phyloP scores from a whole-genome alignment of 148 eudicot species.

The Rhododendron simsii region DNA sequence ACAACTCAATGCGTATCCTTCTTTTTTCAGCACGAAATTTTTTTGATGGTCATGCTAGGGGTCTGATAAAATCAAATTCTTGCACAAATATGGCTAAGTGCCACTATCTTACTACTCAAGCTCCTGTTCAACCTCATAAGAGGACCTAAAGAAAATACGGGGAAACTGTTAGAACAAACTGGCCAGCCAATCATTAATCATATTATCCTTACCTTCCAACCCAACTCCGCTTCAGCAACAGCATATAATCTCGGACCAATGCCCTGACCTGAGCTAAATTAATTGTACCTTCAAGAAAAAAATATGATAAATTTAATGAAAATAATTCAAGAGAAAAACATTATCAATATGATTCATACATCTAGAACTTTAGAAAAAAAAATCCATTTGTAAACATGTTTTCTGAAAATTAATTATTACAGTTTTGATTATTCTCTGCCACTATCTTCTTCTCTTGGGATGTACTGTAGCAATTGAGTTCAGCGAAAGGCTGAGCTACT shows the following conservation, averaged over 20 bases:
- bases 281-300: background rate
- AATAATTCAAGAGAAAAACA: background rate
- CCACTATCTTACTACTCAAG: background rate
- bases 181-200: background rate
- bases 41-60: background rate
- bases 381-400: background rate
- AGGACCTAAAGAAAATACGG: background rate
- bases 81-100: background rate
- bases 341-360: background rate
- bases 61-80: background rate
- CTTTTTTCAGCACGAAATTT: background rate
- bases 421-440: background rate
- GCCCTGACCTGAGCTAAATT: background rate
- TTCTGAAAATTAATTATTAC: background rate
- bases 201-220: background rate
- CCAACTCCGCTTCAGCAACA: background rate
- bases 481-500: conserved; percentile 13
- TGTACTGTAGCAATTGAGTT: conserved; percentile 5
- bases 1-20: background rate
- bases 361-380: background rate
- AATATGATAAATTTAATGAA: background rate
- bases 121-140: background rate
- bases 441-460: background rate
- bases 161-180: background rate
- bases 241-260: background rate